These are phyloP conservation scores for Myxozyma neotropica DNA, from an alignment of 805 yeast species.

Conservation along the genomic window DNA sequence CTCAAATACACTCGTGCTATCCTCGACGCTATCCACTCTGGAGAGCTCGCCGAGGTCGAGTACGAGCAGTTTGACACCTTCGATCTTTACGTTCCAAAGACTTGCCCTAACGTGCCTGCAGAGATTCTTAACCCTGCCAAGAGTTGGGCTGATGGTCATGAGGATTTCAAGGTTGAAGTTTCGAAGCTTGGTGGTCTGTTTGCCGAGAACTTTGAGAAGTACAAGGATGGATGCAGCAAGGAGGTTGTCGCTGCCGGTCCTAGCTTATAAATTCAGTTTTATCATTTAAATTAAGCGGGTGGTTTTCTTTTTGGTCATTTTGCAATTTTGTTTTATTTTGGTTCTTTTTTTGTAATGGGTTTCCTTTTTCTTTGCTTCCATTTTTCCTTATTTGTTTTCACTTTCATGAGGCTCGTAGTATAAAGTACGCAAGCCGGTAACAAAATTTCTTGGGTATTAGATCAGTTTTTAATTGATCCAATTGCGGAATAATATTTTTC, in stretches of 20 bases:
- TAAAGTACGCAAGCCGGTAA: too few relatives aligned
- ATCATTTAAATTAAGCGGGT: neutral
- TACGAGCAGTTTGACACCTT: slow-evolving; percentile 85
- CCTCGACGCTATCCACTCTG: slow-evolving; percentile 90
- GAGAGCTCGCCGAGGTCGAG: slow-evolving; percentile 75
- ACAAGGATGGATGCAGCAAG: slow-evolving; percentile 75
- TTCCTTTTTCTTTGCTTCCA: neutral
- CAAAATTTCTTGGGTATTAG: too few relatives aligned
- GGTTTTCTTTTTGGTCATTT: neutral
- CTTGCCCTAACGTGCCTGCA: slow-evolving; percentile 78
- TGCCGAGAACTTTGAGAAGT: slow-evolving; percentile 82
- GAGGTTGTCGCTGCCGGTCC: slow-evolving; percentile 97
- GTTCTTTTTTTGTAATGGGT: neutral
- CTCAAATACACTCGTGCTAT: slow-evolving; percentile 97
- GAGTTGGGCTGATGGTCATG: slow-evolving; percentile 69
- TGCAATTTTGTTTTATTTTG: neutral
- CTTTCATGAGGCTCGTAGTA: too few relatives aligned
- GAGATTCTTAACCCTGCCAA: slow-evolving; percentile 84
- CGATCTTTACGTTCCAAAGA: slow-evolving; percentile 82
- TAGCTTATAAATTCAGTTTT: slow-evolving; percentile 37
- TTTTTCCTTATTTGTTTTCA: neutral
- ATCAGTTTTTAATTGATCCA: neutral
- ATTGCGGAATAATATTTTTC: neutral
- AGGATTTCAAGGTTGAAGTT: slow-evolving; percentile 58
- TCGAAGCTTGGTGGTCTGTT: slow-evolving; percentile 72